phyloP scores from a whole-genome alignment of 2,329 filamentous ascomycete genomes.

The Torrubiellomyces zombiae region DNA sequence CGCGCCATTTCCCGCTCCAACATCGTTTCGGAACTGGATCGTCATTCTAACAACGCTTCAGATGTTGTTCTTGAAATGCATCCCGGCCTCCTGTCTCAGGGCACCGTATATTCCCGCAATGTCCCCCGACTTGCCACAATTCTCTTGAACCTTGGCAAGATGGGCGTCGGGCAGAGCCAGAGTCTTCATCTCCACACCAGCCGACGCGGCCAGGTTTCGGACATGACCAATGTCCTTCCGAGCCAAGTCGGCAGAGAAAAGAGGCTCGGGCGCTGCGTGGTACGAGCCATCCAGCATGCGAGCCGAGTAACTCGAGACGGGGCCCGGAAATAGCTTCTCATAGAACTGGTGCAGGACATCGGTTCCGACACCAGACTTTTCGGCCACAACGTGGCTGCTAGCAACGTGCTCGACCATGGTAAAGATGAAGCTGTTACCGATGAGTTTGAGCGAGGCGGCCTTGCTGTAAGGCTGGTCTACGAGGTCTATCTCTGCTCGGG shows the following conservation, averaged over 20 bases:
- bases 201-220: conserved; percentile 42
- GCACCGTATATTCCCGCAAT: conserved; percentile 72
- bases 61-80: conserved; percentile 24
- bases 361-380: conserved; percentile 61
- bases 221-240: conserved; percentile 71
- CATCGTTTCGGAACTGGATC: too few species aligned
- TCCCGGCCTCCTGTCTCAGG: conserved; percentile 54
- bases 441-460: conserved; percentile 58
- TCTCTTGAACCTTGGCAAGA: conserved; percentile 50
- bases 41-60: conserved; percentile 1
- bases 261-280: conserved; percentile 56
- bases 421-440: conserved; percentile 76
- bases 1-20: too few species aligned
- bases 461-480: conserved; percentile 49
- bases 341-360: conserved; percentile 57
- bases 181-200: conserved; percentile 45
- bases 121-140: conserved; percentile 54
- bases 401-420: conserved; percentile 68
- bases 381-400: conserved; percentile 62
- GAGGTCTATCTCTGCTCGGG: conserved; percentile 53
- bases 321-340: conserved; percentile 56
- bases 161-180: conserved; percentile 53
- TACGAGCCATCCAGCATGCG: conserved; percentile 66
- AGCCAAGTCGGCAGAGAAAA: conserved; percentile 70
- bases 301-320: conserved; percentile 57